A percentile compares a stretch with the other conserved stretches of the same genome.
phyloP scores from a whole-genome alignment of 2,329 filamentous ascomycete genomes.

The Verticillium longisporum region DNA sequence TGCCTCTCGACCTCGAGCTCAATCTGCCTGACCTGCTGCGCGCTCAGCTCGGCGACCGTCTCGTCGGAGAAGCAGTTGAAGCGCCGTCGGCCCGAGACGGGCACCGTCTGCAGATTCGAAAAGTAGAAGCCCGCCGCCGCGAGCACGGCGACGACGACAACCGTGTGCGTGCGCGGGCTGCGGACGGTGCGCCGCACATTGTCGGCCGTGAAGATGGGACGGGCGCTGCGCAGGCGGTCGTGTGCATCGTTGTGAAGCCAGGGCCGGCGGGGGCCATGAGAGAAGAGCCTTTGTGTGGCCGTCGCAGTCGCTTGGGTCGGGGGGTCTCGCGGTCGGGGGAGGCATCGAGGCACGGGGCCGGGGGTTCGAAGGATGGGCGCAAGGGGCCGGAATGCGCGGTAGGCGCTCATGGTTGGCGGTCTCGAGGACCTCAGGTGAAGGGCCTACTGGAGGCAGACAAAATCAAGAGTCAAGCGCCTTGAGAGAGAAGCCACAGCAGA shows the following conservation, averaged over 20 bases:
- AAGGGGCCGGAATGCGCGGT: neutral
- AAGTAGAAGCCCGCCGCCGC: constrained; percentile 54
- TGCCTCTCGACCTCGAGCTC: constrained; percentile 46
- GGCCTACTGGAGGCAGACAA: neutral
- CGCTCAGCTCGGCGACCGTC: constrained; percentile 45
- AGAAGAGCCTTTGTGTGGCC: neutral
- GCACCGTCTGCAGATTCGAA: constrained; percentile 64
- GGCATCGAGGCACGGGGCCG: neutral
- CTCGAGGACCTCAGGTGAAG: neutral
- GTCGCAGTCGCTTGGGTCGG: neutral
- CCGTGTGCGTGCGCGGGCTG: constrained; percentile 28
- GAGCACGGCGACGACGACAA: constrained; percentile 32
- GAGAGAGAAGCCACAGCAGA: neutral
- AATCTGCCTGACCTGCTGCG: constrained; percentile 49
- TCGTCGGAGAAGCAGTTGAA: constrained; percentile 63
- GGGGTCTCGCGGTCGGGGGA: neutral
- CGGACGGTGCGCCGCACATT: constrained; percentile 23
- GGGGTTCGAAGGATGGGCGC: neutral
- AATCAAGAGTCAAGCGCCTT: neutral
- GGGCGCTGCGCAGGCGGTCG: constrained; percentile 20
- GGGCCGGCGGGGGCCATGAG: neutral
- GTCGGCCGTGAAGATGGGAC: constrained; percentile 23
- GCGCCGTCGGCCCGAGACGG: constrained; percentile 61
- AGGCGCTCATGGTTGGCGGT: neutral
- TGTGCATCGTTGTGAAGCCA: constrained; percentile 11